Conservation (phyloP, 129 eudicot genomes). For the Flaveria linearis region DNA sequence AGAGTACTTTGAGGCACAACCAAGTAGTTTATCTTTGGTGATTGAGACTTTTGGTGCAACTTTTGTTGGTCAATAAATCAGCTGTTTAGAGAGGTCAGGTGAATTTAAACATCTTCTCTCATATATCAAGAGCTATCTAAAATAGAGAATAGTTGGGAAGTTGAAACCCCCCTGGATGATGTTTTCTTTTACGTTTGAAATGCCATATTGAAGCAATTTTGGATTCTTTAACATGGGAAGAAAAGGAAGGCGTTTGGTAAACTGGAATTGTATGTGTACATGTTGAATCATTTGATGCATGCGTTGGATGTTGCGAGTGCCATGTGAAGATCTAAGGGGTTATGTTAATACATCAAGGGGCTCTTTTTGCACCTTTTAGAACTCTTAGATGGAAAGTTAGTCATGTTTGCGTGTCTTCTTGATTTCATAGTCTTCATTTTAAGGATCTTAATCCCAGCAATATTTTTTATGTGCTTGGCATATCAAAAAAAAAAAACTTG, state of each 20-base stretch:
- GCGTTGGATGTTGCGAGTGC: neutral
- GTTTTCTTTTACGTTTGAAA: neutral
- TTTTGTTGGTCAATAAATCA: neutral
- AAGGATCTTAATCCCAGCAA: neutral
- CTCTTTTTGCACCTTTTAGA: neutral
- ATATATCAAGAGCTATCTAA: neutral
- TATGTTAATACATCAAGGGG: neutral
- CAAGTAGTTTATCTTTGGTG: slow-evolving; percentile 10
- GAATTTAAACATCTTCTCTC: neutral
- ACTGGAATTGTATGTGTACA: neutral
- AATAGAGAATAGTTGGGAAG: neutral
- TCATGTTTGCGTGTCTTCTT: neutral
- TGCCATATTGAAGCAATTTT: neutral
- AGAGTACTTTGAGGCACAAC: neutral
- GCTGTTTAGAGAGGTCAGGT: neutral
- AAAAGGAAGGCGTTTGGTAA: slow-evolving; percentile 1
- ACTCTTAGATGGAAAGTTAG: neutral
- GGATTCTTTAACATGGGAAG: neutral
- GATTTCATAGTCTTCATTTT: neutral
- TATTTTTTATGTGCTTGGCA: neutral
- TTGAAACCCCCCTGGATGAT: neutral
- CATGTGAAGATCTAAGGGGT: slow-evolving; percentile 10
- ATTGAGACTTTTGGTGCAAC: neutral
- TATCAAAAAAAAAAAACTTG: neutral
- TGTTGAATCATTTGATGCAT: slow-evolving; percentile 8